A percentile compares a stretch with the other conserved stretches of the same genome.
phyloP scores from a whole-genome alignment of 768 basidiomycete genomes.

The Tubosaeta sp. region DNA sequence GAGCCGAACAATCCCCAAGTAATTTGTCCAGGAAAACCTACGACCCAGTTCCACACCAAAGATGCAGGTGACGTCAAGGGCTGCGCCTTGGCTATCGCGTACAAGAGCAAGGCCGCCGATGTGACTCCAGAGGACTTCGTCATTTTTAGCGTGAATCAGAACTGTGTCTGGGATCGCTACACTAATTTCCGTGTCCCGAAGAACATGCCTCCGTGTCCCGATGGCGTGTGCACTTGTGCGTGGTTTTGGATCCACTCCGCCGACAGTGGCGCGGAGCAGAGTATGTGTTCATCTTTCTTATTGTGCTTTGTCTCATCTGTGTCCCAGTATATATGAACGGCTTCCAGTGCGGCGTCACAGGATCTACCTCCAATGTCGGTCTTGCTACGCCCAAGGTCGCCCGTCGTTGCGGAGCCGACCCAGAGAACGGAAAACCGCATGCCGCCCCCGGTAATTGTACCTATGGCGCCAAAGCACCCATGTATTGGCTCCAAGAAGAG shows the following conservation, averaged over 20 bases:
- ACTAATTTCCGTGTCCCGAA: constrained; percentile 67
- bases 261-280: constrained; percentile 60
- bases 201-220: constrained; percentile 64
- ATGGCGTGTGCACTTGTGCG: constrained; percentile 61
- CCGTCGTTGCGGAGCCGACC: constrained; percentile 64
- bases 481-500: constrained; percentile 67
- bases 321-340: constrained; percentile 66
- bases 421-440: constrained; percentile 38
- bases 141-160: constrained; percentile 71
- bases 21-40: constrained; percentile 47
- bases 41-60: constrained; percentile 50
- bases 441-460: constrained; percentile 61
- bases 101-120: constrained; percentile 53
- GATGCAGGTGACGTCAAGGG: constrained; percentile 53
- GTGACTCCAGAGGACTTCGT: constrained; percentile 68
- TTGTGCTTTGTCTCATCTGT: not conserved
- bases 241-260: constrained; percentile 72
- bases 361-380: constrained; percentile 45
- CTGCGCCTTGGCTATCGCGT: constrained; percentile 72
- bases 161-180: constrained; percentile 67
- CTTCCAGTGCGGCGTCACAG: constrained; percentile 62
- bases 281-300: constrained; percentile 31
- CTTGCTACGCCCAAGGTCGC: constrained; percentile 55
- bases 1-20: constrained; percentile 41
- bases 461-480: constrained; percentile 64